Base-by-base conservation (phyloP, 495 filamentous ascomycete species). In the Chaetomidium leptoderma region DNA sequence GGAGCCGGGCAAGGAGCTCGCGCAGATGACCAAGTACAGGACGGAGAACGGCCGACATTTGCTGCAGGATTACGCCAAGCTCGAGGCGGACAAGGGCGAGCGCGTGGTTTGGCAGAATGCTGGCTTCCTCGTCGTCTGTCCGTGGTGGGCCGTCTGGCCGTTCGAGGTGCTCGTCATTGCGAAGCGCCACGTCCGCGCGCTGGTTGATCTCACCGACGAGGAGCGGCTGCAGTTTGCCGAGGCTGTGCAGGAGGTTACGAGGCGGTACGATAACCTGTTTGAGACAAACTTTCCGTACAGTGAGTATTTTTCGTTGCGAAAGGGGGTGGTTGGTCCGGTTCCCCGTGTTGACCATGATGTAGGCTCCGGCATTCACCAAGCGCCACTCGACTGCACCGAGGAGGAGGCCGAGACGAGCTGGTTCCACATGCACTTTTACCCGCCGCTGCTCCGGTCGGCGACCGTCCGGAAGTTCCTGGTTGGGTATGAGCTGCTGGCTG, bases 101-200 rank as follows among this genome's bases (percentile, higher is more conserved):
- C 82, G 93, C 10, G 79, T 95, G 16, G 90, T 98, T 2, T 92
- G 88, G 62, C 84, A 90, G 67, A 97, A 98, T 68, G 81, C 75
- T 14, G 78, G 74, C 0, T 97, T 97, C 71, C 68, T 95, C 23
- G 87, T 90, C 0, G 79, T 96, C 21, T 95, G 90, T 66, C 93
- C 93, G 1, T 98, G 92, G 91, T 98, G 93, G 93, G 93, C 88
- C 0, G 79, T 87, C 17, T 98, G 93, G 93, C 93, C 93, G 1
- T 98, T 96, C 60, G 93, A 98, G 76, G 87, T 93, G 47, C 88
- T 98, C 83, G 83, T 98, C 57, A 78, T 97, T 48, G 81, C 86
- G 59, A 91, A 88, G 70, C 78, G 80, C 45, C 90, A 96, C 67
- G 87, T 89, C 59, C 78, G 89, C 19, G 83, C 86, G 0, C 78